Base-by-base conservation (phyloP, 495 filamentous ascomycete species). In the Hyaloscypha hepaticicola region DNA sequence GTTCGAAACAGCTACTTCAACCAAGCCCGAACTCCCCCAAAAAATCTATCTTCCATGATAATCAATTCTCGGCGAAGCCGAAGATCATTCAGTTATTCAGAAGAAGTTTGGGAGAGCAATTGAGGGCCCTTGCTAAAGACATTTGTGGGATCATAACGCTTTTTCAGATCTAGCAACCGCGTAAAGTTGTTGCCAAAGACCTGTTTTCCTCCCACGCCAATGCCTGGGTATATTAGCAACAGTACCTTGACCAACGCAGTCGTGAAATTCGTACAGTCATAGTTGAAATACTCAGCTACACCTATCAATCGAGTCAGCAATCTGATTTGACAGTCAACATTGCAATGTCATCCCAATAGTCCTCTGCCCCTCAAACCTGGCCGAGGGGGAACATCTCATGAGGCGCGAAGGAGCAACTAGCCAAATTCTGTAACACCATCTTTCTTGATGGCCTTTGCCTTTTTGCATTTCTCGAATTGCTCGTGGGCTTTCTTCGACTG, bases 111-210 rank as follows among this genome's bases (percentile, higher is more conserved):
- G n/a, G n/a, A n/a, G n/a, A 64, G 3, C 61, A 63, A 57, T 11
- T 58, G 24, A 12, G 31, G 61, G 19, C 61, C 61, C 22, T 56
- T 64, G 11, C 33, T 50, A 28, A 87, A 87, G 22, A 85, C 66
- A 67, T 85, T 85, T 0, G 71, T 76, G 0, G 83, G 82, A 64
- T 87, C 83, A 61, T 85, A 86, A 59, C 79, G 75, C 51, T 73
- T 72, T 74, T 86, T 86, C 45, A 85, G 34, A 21, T 66, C 68
- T 62, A 77, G 74, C 63, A 85, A 65, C 9, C 76, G 75, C 1
- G 58, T 61, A 12, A 79, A 71, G 55, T 85, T 84, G n/a, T 68
- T 68, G 2, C 84, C 84, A 69, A 74, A 83, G 21, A 80, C 70
- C 60, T 72, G 59, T 3, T 65, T 61, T 16, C 69, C 69, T 21